A percentile compares a stretch with the other conserved stretches of the same genome.
Evolutionary conservation across 345 rosid genomes (phyloP).

Genomic region (Aquilaria sinensis): DNA sequence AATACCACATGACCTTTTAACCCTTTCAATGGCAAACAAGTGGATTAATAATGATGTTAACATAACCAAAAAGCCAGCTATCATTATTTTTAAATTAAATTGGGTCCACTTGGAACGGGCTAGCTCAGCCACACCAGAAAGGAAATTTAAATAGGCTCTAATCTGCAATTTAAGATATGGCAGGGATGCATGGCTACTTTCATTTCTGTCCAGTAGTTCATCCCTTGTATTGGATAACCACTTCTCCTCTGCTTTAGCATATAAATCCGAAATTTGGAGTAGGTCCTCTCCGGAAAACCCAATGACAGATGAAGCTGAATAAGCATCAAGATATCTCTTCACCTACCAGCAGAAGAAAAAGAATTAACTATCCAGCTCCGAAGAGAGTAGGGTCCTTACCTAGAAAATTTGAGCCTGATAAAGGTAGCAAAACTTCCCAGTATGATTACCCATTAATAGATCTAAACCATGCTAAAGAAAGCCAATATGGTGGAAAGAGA

Average conservation of each 20-base stretch:
- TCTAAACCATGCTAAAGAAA: neutral
- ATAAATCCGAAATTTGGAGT: slow-evolving; percentile 44
- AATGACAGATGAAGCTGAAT: slow-evolving; percentile 83
- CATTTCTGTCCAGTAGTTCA: slow-evolving; percentile 18
- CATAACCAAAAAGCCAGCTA: slow-evolving; percentile 62
- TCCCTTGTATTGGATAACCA: slow-evolving; percentile 35
- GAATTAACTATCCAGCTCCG: too few relatives aligned
- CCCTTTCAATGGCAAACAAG: slow-evolving; percentile 33
- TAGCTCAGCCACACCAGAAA: slow-evolving; percentile 64
- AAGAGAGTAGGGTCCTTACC: slow-evolving; percentile 8
- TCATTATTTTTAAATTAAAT: slow-evolving; percentile 77
- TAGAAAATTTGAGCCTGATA: neutral
- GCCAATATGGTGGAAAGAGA: too few relatives aligned
- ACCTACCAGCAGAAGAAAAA: slow-evolving; percentile 40
- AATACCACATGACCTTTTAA: slow-evolving; percentile 21
- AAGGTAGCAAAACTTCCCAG: neutral
- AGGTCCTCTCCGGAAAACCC: slow-evolving; percentile 91
- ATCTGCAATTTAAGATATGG: slow-evolving; percentile 45
- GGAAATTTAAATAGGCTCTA: slow-evolving; percentile 49
- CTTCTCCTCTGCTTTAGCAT: slow-evolving; percentile 56
- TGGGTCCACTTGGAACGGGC: slow-evolving; percentile 98
- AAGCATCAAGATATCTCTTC: slow-evolving; percentile 83
- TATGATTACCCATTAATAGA: neutral
- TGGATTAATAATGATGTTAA: slow-evolving; percentile 46
- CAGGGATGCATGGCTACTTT: slow-evolving; percentile 24